Conservation (phyloP, 2,329 filamentous ascomycete genomes). For the Neofusicoccum sp. region DNA sequence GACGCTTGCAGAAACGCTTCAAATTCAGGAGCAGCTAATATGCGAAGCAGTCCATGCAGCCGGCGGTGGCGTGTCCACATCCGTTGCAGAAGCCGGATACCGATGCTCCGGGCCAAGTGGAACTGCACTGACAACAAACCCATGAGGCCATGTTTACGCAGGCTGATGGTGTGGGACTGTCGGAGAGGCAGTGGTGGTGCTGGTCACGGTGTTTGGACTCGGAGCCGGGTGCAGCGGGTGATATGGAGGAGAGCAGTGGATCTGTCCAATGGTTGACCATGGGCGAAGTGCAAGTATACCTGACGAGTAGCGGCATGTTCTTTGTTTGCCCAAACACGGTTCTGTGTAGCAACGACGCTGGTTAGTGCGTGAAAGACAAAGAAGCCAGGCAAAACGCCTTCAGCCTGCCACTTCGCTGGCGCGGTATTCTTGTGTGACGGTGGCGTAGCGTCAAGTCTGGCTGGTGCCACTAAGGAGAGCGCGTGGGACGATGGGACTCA, state of each 20-base stretch:
- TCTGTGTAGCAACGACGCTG: neutral
- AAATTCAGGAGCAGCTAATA: neutral
- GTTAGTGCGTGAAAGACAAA: neutral
- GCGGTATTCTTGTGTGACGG: neutral
- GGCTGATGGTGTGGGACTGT: neutral
- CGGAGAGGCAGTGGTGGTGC: neutral
- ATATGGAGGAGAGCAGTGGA: neutral
- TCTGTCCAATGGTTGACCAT: neutral
- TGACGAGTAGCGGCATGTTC: neutral
- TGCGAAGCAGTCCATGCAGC: conserved; percentile 12
- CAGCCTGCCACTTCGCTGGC: neutral
- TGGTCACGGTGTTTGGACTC: neutral
- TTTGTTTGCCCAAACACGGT: neutral
- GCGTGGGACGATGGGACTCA: neutral
- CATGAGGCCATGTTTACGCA: conserved; percentile 1
- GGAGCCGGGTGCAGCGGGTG: neutral
- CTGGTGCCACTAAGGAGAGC: neutral
- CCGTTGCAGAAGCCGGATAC: neutral
- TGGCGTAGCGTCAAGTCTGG: neutral
- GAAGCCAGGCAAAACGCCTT: neutral
- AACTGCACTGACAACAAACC: conserved; percentile 7
- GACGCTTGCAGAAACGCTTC: neutral
- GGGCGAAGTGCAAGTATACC: neutral
- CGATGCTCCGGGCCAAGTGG: neutral
- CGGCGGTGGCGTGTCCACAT: neutral